Base-by-base conservation (phyloP, 768 basidiomycete genomes). In the Lentinula detonsa region DNA sequence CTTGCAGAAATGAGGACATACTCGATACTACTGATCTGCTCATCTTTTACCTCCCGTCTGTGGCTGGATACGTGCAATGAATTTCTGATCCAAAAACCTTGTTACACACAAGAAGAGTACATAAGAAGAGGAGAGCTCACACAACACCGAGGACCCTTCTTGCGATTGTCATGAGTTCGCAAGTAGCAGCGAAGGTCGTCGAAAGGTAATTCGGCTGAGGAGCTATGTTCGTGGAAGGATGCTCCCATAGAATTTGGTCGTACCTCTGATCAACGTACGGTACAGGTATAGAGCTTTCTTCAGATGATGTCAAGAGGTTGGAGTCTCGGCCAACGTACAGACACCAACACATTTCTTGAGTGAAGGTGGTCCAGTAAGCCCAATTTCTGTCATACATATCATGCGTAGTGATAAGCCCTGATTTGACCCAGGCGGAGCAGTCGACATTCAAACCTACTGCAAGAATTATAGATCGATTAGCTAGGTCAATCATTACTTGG, bases 251-350 rank as follows among this genome's bases (percentile, higher is more conserved):
- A 52, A 67, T 62, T 55, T 68, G 67, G 61, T 78, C 77, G 50
- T 71, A 65, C 31, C 72, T 69, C 2, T 68, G 64, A 15, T 72
- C 68, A 35, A 76, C 71, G 62, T 71, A 74, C 4, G 76, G 76
- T 8, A 76, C 64, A 0, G 73, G 72, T 18, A 74, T 69, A 43
- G 56, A 58, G 28, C 65, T 64, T 21, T 62, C 63, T 55, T 62
- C 55, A 13, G 65, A 48, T 5, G 67, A 70, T 16, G 40, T 40
- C 15, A 71, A 63, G 5, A 75, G 67, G 48, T 67, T 70, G 61
- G 71, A 77, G 37, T 77, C 75, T 11, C 78, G 72, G 7, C 78
- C 78, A 53, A 79, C 74, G 50, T 77, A 78, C 1, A 78, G 68
- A 5, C 76, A 76, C 78, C 77, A 79, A 57, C 73, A 76, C 15